phyloP scores from a whole-genome alignment of 495 filamentous ascomycete species.

The Talaromyces proteolyticus region DNA sequence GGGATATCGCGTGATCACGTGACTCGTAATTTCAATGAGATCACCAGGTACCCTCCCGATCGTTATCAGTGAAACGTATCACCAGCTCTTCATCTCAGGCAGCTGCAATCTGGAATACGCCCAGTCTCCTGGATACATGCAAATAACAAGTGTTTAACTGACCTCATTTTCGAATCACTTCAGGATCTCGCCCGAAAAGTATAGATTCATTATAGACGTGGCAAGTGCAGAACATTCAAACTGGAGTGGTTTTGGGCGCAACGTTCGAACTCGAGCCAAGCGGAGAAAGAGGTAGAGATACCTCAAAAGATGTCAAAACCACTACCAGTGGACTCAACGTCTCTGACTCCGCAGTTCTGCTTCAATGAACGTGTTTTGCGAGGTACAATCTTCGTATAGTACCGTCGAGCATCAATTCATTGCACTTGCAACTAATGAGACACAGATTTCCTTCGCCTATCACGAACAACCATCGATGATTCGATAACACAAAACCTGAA shows the following conservation, averaged over 20 bases:
- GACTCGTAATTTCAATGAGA: conserved; percentile 4
- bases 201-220: no score
- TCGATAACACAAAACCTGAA: conserved; percentile 92
- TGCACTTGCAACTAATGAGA: not conserved
- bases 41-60: no score
- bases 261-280: conserved; percentile 13
- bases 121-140: no score
- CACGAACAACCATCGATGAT: conserved; percentile 82
- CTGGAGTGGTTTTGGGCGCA: conserved; percentile 41
- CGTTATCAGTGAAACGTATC: no score
- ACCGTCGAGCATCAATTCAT: not conserved
- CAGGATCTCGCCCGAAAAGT: no score
- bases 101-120: no score
- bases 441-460: conserved; percentile 88
- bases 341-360: conserved; percentile 83
- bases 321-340: conserved; percentile 46
- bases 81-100: no score
- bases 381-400: conserved; percentile 51
- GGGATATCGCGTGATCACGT: conserved; percentile 16
- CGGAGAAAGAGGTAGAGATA: conserved; percentile 8
- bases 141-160: no score
- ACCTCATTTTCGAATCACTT: no score
- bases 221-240: conserved; percentile 14
- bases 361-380: conserved; percentile 79
- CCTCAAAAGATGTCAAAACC: conserved; percentile 54